Evolutionary conservation across 768 basidiomycete species (phyloP), one percentile per base, ranked within the genome.

Genomic region (Mycena epipterygia): DNA sequence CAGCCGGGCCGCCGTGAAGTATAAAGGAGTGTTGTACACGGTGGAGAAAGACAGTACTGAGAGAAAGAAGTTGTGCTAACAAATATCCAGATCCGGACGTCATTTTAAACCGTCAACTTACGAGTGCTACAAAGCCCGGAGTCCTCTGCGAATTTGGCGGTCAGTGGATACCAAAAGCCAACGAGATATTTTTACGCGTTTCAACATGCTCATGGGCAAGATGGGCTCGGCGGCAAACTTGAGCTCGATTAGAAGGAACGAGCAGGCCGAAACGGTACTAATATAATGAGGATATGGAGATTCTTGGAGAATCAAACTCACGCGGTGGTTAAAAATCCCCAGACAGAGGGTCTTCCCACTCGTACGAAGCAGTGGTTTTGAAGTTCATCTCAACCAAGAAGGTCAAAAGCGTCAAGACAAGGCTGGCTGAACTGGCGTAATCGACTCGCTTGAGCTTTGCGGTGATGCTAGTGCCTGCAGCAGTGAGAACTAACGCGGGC

Each of bases 21-120:
- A 92, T 78, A 92, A 76, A 0, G 91, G 91, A 35, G 89, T 79
- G 76, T 91, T 91, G 78, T 91, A 92, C 14, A 93, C 81, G 88
- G 89, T 69, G 39, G 67, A 70, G 63, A 63, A 65, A 1, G 53
- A 27, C 42, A 67, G 52, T 2, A 67, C 53, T 2, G 66, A 57
- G 30, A 69, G 39, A 19, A 71, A 46, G 39, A 68, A 71, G 56
- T 39, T 69, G 63, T 67, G 56, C 63, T 64, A 21, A 13, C 39
- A 27, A 39, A 14, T 25, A 5, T 4, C 14, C 25, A n/a, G 29
- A 46, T 37, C 33, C 9, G 27, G 6, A 30, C 27, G 51, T 13
- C 16, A 58, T 41, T 39, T 23, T 17, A 13, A 13, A 21, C 19
- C 27, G n/a, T 19, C n/a, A 8, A 53, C 52, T 42, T 14, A 64